Percentiles rank a stretch among this genome's conserved stretches.
phyloP scores from a whole-genome alignment of 768 basidiomycete species.

The Auricularia heimuer region DNA sequence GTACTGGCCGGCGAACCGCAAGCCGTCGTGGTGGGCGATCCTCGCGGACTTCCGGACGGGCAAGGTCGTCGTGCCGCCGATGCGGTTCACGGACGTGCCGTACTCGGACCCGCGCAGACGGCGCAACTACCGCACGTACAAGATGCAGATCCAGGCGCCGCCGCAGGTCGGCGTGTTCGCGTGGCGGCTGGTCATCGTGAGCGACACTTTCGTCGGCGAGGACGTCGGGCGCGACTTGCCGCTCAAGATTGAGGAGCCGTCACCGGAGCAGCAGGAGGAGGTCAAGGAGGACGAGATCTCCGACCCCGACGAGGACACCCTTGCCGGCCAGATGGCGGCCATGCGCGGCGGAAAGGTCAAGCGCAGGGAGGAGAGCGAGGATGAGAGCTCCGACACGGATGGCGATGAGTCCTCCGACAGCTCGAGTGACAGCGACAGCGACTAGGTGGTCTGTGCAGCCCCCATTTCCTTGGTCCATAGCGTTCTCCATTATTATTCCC shows the following conservation, averaged over 20 bases:
- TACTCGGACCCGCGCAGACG: slow-evolving; percentile 37
- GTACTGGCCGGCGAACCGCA: slow-evolving; percentile 84
- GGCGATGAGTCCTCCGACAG: slow-evolving; percentile 37
- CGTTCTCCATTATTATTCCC: too few relatives aligned
- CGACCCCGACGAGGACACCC: slow-evolving; percentile 91
- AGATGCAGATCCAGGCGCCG: slow-evolving; percentile 92
- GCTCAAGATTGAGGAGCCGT: slow-evolving; percentile 77
- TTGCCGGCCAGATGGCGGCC: slow-evolving; percentile 96
- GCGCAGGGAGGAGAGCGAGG: slow-evolving; percentile 46
- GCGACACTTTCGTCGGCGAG: slow-evolving; percentile 83
- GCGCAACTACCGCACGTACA: slow-evolving; percentile 71
- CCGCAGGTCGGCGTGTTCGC: slow-evolving; percentile 73
- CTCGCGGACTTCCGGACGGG: slow-evolving; percentile 81
- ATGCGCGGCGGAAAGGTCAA: slow-evolving; percentile 88
- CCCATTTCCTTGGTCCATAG: too few relatives aligned
- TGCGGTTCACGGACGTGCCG: slow-evolving; percentile 74
- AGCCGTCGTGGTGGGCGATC: slow-evolving; percentile 87
- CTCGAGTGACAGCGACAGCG: slow-evolving; percentile 42
- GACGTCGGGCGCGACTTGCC: slow-evolving; percentile 63
- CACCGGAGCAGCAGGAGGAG: slow-evolving; percentile 46
- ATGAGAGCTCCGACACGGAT: slow-evolving; percentile 42
- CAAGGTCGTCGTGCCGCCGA: slow-evolving; percentile 78
- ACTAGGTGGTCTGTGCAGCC: background rate
- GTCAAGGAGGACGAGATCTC: slow-evolving; percentile 87
- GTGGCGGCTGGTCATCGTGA: slow-evolving; percentile 79